phyloP scores from a whole-genome alignment of 2,329 filamentous ascomycete species.

The Exophiala oligosperma region DNA sequence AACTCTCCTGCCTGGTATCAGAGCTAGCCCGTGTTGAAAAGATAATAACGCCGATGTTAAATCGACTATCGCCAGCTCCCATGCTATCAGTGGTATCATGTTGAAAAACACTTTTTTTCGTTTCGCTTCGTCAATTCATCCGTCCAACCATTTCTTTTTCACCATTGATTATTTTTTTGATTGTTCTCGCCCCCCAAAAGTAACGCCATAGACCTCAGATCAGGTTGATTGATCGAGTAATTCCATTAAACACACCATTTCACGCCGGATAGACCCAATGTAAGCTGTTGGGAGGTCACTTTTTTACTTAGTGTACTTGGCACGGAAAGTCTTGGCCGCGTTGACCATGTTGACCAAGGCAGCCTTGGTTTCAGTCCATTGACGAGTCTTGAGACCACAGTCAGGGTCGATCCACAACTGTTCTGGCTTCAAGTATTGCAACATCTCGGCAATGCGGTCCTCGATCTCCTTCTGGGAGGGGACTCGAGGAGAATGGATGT shows the following conservation, averaged over 20 bases:
- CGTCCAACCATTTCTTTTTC: slow-evolving; percentile 14
- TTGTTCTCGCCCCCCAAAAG: not conserved
- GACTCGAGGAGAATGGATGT: slow-evolving; percentile 98
- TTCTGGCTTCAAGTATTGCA: slow-evolving; percentile 92
- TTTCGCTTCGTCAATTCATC: slow-evolving; percentile 4
- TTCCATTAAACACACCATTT: slow-evolving; percentile 5
- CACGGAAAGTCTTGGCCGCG: slow-evolving; percentile 93
- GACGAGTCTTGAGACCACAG: slow-evolving; percentile 98
- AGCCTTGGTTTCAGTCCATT: slow-evolving; percentile 98
- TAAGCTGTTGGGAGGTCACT: slow-evolving; percentile 3
- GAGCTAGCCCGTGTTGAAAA: slow-evolving; percentile 15
- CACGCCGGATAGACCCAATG: not conserved
- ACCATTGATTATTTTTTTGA: slow-evolving; percentile 15
- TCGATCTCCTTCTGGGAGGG: slow-evolving; percentile 98
- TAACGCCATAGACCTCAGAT: slow-evolving; percentile 21
- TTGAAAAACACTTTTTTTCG: slow-evolving; percentile 30
- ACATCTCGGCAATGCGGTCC: slow-evolving; percentile 97
- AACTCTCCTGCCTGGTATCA: slow-evolving; percentile 14
- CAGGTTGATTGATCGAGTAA: slow-evolving; percentile 27
- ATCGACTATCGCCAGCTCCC: slow-evolving; percentile 29
- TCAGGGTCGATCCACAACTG: slow-evolving; percentile 99
- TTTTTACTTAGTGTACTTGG: slow-evolving; percentile 62
- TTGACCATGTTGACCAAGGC: slow-evolving; percentile 96
- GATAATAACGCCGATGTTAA: slow-evolving; percentile 31
- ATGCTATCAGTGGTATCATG: slow-evolving; percentile 30